phyloP scores from a whole-genome alignment of 805 yeast genomes.

The baker's yeast (Saccharomyces cerevisiae) region DNA sequence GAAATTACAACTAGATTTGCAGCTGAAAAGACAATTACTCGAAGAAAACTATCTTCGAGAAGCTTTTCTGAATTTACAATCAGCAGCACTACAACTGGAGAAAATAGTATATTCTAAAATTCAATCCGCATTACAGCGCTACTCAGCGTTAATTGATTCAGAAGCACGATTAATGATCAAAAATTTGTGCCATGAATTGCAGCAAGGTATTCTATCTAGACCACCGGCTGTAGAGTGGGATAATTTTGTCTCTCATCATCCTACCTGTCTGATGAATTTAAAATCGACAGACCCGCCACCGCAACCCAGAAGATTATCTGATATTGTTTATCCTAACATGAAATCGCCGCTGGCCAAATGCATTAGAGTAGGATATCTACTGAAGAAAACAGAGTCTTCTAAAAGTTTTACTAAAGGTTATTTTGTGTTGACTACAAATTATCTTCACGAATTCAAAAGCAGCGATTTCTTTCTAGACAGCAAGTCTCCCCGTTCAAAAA shows the following conservation, averaged over 20 bases:
- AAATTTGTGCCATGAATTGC: slow-evolving; percentile 38
- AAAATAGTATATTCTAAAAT: slow-evolving; percentile 55
- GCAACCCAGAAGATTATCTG: slow-evolving; percentile 40
- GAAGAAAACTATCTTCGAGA: slow-evolving; percentile 62
- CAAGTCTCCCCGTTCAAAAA: not conserved
- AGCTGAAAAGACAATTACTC: slow-evolving; percentile 47
- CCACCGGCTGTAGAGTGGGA: slow-evolving; percentile 65
- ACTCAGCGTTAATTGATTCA: slow-evolving; percentile 42
- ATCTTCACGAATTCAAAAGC: slow-evolving; percentile 55
- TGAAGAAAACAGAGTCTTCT: slow-evolving; percentile 52
- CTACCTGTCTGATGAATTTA: slow-evolving; percentile 34
- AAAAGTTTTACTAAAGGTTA: slow-evolving; percentile 54
- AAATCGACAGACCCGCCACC: slow-evolving; percentile 35
- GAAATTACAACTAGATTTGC: slow-evolving; percentile 51
- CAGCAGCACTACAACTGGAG: slow-evolving; percentile 56
- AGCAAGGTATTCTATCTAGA: slow-evolving; percentile 42
- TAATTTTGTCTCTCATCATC: slow-evolving; percentile 43
- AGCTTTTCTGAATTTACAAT: slow-evolving; percentile 55
- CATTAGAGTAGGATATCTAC: slow-evolving; percentile 51
- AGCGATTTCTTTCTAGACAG: slow-evolving; percentile 22
- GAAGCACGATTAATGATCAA: slow-evolving; percentile 50
- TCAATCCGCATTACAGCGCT: slow-evolving; percentile 47
- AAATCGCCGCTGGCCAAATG: slow-evolving; percentile 43
- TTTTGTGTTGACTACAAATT: slow-evolving; percentile 61
- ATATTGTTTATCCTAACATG: slow-evolving; percentile 45